These are phyloP conservation scores for Colletotrichum sp. DNA, from an alignment of 2,329 filamentous ascomycete species.

Conservation along the genomic window DNA sequence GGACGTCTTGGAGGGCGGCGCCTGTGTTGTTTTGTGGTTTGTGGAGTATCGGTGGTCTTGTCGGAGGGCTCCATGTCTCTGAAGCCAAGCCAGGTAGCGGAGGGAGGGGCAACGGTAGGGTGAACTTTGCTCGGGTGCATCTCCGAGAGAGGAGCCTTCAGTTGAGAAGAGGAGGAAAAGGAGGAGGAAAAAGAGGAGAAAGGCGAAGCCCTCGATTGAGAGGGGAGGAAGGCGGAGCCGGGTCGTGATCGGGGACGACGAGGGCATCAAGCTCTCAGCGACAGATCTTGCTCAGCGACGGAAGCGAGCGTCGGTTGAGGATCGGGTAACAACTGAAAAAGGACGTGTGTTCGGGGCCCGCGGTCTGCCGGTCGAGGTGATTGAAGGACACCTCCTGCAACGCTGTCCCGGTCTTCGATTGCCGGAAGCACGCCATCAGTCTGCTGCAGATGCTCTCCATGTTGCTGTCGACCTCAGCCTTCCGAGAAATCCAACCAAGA, in stretches of 20 bases:
- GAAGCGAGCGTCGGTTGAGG: constrained; percentile 38
- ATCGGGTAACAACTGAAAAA: constrained; percentile 28
- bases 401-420: too few relatives aligned
- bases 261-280: constrained; percentile 31
- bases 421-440: too few relatives aligned
- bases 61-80: constrained; percentile 69
- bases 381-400: too few relatives aligned
- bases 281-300: constrained; percentile 46
- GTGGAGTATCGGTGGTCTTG: constrained; percentile 36
- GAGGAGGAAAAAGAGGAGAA: constrained; percentile 46
- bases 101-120: constrained; percentile 77
- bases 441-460: too few relatives aligned
- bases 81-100: constrained; percentile 83
- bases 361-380: not conserved
- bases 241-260: constrained; percentile 36
- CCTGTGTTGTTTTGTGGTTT: constrained; percentile 37
- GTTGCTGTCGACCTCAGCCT: too few relatives aligned
- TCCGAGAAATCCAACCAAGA: too few relatives aligned
- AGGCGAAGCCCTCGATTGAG: too few relatives aligned
- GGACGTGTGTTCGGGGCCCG: constrained; percentile 6
- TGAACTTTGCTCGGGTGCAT: constrained; percentile 93
- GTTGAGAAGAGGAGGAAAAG: constrained; percentile 60
- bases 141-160: constrained; percentile 76
- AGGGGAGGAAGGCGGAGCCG: constrained; percentile 54
- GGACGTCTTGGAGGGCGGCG: constrained; percentile 68